A percentile compares a stretch with the other conserved stretches of the same genome.
These are phyloP conservation scores for Amaranthus tricolor DNA, from an alignment of 179 eudicot species.

Conservation along the genomic window DNA sequence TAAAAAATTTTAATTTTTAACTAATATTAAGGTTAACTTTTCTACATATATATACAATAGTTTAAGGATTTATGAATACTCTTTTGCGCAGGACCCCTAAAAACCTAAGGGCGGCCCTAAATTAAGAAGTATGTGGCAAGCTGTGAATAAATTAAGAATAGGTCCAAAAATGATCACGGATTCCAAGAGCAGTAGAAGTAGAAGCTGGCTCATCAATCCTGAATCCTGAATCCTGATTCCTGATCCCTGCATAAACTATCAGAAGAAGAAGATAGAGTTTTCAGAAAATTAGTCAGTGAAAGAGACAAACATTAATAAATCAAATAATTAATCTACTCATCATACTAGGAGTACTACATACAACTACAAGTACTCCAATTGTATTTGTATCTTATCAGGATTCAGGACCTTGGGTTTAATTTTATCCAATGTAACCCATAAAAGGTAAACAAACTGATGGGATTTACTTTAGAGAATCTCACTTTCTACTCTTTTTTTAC, in stretches of 20 bases:
- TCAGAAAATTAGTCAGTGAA: not conserved
- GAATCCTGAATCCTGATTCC: slow-evolving; percentile 6
- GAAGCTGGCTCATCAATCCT: slow-evolving; percentile 26
- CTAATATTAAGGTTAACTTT: too few relatives aligned
- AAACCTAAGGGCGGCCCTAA: not conserved
- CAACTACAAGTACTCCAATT: too few relatives aligned
- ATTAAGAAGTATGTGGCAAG: slow-evolving; percentile 26
- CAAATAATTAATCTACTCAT: not conserved
- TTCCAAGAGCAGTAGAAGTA: slow-evolving; percentile 32
- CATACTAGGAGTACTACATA: not conserved
- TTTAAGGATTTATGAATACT: too few relatives aligned
- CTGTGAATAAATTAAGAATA: slow-evolving; percentile 30
- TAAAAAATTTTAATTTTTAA: too few relatives aligned
- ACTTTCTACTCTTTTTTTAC: slow-evolving; percentile 29
- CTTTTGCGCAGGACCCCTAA: too few relatives aligned
- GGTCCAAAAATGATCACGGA: slow-evolving; percentile 43
- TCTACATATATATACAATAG: too few relatives aligned
- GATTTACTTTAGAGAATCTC: slow-evolving; percentile 35
- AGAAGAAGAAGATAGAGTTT: slow-evolving; percentile 22
- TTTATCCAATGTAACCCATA: slow-evolving; percentile 17
- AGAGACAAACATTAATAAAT: not conserved
- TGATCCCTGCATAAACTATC: slow-evolving; percentile 32
- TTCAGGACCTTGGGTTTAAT: not conserved
- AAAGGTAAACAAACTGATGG: slow-evolving; percentile 34
- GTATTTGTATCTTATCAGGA: too few relatives aligned